Conservation (phyloP, 441 rosid species). For the Croton setiger region DNA sequence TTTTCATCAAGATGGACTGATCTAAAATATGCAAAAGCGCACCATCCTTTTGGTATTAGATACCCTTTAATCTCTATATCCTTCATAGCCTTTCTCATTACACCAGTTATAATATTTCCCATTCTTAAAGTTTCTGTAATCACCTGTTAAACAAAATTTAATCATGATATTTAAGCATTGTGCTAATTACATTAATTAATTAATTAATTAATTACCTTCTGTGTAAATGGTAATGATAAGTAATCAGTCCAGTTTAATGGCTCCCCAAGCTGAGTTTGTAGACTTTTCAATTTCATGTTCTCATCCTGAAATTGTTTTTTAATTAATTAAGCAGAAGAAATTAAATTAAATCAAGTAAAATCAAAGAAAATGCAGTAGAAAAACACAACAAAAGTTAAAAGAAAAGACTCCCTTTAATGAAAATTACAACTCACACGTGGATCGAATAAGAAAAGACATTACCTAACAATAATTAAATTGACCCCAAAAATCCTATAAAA, state of each 20-base stretch:
- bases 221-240: constrained; percentile 78
- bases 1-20: constrained; percentile 90
- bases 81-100: constrained; percentile 86
- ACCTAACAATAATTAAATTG: constrained; percentile 17
- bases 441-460: constrained; percentile 8
- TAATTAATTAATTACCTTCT: constrained; percentile 42
- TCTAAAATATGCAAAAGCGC: constrained; percentile 76
- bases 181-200: neutral
- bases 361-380: neutral
- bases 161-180: neutral
- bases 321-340: neutral
- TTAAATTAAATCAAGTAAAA: neutral
- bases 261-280: constrained; percentile 56
- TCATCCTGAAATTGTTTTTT: constrained; percentile 50
- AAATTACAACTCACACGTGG: constrained; percentile 27
- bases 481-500: constrained; percentile 8
- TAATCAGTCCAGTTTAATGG: constrained; percentile 76
- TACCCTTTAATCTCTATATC: constrained; percentile 80
- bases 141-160: constrained; percentile 42
- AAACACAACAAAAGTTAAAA: neutral
- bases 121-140: constrained; percentile 85
- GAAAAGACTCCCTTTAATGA: constrained; percentile 11
- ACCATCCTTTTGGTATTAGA: constrained; percentile 92
- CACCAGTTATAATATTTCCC: constrained; percentile 87
- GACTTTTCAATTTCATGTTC: constrained; percentile 69